Conservation (phyloP, 495 filamentous ascomycete genomes). For the Penicillium riverlandense region DNA sequence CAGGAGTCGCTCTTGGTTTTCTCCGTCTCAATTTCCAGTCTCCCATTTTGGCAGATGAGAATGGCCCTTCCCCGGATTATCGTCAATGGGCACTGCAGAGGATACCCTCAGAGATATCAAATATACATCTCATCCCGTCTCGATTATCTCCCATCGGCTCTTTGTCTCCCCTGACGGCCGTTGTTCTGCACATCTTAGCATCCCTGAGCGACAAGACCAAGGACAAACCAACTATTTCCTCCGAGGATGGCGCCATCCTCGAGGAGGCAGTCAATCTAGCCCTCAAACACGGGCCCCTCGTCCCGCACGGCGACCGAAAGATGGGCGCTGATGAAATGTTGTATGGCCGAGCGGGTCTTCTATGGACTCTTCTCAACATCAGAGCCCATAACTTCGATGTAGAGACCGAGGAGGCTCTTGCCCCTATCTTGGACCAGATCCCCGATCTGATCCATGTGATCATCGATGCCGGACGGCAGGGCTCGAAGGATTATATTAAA, state of each 20-base stretch:
- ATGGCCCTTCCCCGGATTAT: constrained; percentile 12
- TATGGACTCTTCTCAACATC: constrained; percentile 35
- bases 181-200: constrained; percentile 18
- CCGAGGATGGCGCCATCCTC: constrained; percentile 21
- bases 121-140: constrained; percentile 18
- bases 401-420: constrained; percentile 8
- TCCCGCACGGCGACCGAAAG: constrained; percentile 19
- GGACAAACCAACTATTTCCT: constrained; percentile 3
- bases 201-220: background rate
- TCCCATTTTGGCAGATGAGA: constrained; percentile 7
- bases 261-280: constrained; percentile 22
- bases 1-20: constrained; percentile 31
- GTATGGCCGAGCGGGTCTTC: constrained; percentile 35
- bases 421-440: constrained; percentile 17
- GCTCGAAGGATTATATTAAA: constrained; percentile 19
- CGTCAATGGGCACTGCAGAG: constrained; percentile 20
- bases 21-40: constrained; percentile 32
- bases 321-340: constrained; percentile 38
- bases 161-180: constrained; percentile 20
- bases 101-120: constrained; percentile 19
- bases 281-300: constrained; percentile 24
- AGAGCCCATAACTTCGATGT: constrained; percentile 15
- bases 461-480: constrained; percentile 27
- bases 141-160: constrained; percentile 28
- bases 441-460: constrained; percentile 26